Evolutionary conservation across 768 basidiomycete species (phyloP).

Genomic region (Butyriboletus loyo): DNA sequence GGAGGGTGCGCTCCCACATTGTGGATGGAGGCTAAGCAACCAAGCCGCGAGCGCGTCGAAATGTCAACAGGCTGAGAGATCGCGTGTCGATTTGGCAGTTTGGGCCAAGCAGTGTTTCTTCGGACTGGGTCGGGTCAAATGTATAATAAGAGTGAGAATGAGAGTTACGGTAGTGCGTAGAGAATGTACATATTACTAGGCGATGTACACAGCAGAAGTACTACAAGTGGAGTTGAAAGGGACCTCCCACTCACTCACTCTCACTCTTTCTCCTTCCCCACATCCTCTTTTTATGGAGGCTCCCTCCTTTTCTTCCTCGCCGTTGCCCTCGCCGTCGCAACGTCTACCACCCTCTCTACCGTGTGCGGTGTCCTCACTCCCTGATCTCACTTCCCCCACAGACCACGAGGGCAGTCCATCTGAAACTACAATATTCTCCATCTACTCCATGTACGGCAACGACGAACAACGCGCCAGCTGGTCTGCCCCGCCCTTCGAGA

Average conservation of each 20-base stretch:
- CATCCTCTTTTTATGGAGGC: constrained; percentile 37
- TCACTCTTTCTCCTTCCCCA: not conserved
- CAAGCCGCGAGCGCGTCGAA: not conserved
- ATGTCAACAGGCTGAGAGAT: not conserved
- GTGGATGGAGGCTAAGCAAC: not conserved
- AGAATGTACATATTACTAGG: not conserved
- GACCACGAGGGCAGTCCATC: constrained; percentile 55
- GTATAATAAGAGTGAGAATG: no score
- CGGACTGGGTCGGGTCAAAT: no score
- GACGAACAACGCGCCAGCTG: constrained; percentile 48
- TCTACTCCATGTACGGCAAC: constrained; percentile 85
- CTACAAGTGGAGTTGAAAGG: not conserved
- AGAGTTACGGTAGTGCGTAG: not conserved
- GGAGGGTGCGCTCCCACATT: constrained; percentile 97
- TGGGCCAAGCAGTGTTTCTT: not conserved
- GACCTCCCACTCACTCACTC: not conserved
- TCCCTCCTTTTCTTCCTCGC: constrained; percentile 19
- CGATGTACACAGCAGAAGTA: not conserved
- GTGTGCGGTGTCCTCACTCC: constrained; percentile 29
- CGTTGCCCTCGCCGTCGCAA: constrained; percentile 31
- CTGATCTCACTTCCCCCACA: not conserved
- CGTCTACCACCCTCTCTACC: constrained; percentile 29
- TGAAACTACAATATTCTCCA: constrained; percentile 76
- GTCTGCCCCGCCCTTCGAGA: constrained; percentile 39
- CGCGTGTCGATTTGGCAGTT: not conserved